Base-by-base conservation (phyloP, 257 asterid species). In the Oldenlandia corymbosa region DNA sequence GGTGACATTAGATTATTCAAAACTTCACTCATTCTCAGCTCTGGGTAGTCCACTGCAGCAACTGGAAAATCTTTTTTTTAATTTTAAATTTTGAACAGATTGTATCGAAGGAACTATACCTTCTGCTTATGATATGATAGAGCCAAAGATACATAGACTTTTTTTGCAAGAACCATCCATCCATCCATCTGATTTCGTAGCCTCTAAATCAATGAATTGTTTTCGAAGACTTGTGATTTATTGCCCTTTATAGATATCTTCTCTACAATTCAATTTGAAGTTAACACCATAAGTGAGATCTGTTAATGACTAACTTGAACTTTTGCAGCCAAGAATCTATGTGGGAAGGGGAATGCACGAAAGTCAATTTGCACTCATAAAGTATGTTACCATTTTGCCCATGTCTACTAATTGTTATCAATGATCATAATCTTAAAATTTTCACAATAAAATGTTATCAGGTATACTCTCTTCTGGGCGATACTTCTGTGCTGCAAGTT, bases 341-440 rank as follows among this genome's bases (percentile, higher is more conserved):
- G 94, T 93, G 32, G 99, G 99, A 60, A 85, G 99, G 75, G 99
- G 99, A 77, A 93, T 93, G 99, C 99, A 93, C 21, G 99, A 93
- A 75, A 93, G 97, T 53, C 96, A 87, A 61, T 81, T 84, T 72
- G 78, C 99, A 49, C 97, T 93, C 41, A 79, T 93, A 80, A 93
- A 81, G 99, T 90, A 81, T 59, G 90, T 70, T 56, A 37, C 65
- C 51, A 57, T 32, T 60, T 73, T 26, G 64, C 72, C 65, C 51
- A 56, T 65, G 11, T 32, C 68, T 21, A 49, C 26, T 58, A 67
- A 20, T 53, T 51, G 7, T 7, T 14, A n/a, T 18, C 31, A 27
- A 49, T 74, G 21, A 28, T 45, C 77, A 32, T 55, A 55, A 60
- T 69, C 71, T 74, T 72, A 10, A n/a, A n/a, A 66, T 62, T 67